phyloP scores from a whole-genome alignment of 179 eudicot genomes.

The Silene coronaria region DNA sequence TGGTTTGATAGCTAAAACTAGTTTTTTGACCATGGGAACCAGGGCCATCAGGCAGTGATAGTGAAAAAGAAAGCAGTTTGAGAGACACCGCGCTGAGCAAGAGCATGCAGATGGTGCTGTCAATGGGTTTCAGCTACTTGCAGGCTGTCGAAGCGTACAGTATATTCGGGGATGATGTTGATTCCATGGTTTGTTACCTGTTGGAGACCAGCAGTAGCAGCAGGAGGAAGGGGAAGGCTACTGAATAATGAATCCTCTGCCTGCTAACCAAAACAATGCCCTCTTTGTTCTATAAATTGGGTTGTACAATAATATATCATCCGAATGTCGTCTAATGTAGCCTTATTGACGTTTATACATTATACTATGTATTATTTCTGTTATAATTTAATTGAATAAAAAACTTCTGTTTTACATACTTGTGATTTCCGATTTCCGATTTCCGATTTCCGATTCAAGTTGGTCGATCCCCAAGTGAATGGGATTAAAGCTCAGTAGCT shows the following conservation, averaged over 20 bases:
- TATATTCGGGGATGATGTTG: slow-evolving; percentile 90
- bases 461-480: too few species aligned
- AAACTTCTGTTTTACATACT: background rate
- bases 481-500: too few species aligned
- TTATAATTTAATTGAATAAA: background rate
- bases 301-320: slow-evolving; percentile 1
- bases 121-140: slow-evolving; percentile 94
- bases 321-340: slow-evolving; percentile 5
- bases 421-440: too few species aligned
- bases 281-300: background rate
- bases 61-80: slow-evolving; percentile 28
- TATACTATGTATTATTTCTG: slow-evolving; percentile 1
- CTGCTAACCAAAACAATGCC: background rate
- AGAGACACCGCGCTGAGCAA: slow-evolving; percentile 39
- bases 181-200: slow-evolving; percentile 86
- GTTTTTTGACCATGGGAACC: slow-evolving; percentile 11
- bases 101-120: slow-evolving; percentile 74
- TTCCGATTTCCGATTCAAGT: too few species aligned
- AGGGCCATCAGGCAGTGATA: slow-evolving; percentile 65
- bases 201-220: slow-evolving; percentile 69
- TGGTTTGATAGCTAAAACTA: background rate
- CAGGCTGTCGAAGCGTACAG: slow-evolving; percentile 87
- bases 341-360: background rate
- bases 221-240: slow-evolving; percentile 90
- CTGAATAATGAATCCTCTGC: slow-evolving; percentile 27